Base-by-base conservation (phyloP, 2,329 filamentous ascomycete genomes). In the Ceratocystis eucalypticola region DNA sequence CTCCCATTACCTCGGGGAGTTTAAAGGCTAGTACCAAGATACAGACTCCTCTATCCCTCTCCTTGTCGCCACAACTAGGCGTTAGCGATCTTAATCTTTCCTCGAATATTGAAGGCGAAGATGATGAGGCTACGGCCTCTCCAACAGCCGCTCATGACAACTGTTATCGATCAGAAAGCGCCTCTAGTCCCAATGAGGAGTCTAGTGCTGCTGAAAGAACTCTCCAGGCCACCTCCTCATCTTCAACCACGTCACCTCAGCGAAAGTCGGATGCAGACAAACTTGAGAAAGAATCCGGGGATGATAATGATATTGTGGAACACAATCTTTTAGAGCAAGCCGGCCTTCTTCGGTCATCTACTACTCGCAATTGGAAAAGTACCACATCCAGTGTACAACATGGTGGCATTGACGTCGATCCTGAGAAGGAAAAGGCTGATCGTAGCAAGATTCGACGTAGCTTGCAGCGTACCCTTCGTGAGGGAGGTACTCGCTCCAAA, bases 381-480 rank as follows among this genome's bases (percentile, higher is more conserved):
- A 63, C 61, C 37, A 50, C 63, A 15, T 65, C 66, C 17, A 68
- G 28, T n/a, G 20, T 55, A 5, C 66, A 66, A 44, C 61, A 65
- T 15, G 67, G 67, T 3, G 67, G 65, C 28, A 64, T 68, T 33
- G 66, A 68, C 20, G 66, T 68, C 5, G 66, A 68, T 37, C 66
- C 67, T n/a, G 67, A 68, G 25, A 74, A 73, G 48, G 79, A 81
- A 41, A 82, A 80, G 64, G 75, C 79, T 57, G 85, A 88, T 55
- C 81, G 80, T 69, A 86, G 80, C 67, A 91, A 87, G 73, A 86
- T 92, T 63, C 87, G 93, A 28, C 86, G 91, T 69, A 96, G 91
- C 74, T 78, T 97, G 15, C 93, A 96, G 71, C 88, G 91, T 67
- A 96, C 92, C 12, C 82, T 97, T 67, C 85, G 94, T 69, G 93